Base-by-base conservation (phyloP, 257 asterid genomes). In the Rubia yunnanensis region DNA sequence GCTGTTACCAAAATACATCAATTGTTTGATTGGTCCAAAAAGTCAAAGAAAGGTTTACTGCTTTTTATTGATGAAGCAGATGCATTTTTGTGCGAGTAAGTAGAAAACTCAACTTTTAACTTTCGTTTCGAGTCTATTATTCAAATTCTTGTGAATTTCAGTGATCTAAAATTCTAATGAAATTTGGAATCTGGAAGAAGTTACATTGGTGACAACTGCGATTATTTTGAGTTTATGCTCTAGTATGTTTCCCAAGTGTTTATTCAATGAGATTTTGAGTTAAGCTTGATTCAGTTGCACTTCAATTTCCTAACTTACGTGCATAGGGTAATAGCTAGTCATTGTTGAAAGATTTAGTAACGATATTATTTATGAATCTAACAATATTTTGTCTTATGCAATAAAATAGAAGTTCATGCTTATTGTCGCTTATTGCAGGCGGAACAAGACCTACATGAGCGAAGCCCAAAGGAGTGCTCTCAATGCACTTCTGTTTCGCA, bases 391-490 rank as follows among this genome's bases (percentile, higher is more conserved):
- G n/a, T n/a, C n/a, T n/a, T n/a, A n/a, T n/a, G n/a, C n/a, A n/a
- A n/a, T 41, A 57, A 35, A 14, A 18, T 20, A 13, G 31, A 30
- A 63, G 27, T 22, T 52, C 17, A 20, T 7, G 18, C 3, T 26
- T 66, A 1, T 15, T 14, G 18, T 36, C 49, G 2, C 38, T 34
- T 36, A 35, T 48, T 72, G 17, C 86, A 92, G 99, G 92, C 77
- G 96, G 73, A 92, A 92, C 71, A 92, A 87, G 82, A 92, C 94
- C 34, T 92, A 92, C 34, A 92, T 87, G 99, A 92, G 99, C 61
- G 99, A 92, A 81, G 99, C 99, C 67, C 97, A 89, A 74, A 86
- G 99, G 82, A 92, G 97, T 73, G 99, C 99, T 7, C 95, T 92
- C 49, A 92, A 92, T 18, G 99, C 96, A 13, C 96, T 92, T 62